These are phyloP conservation scores for Quercus variabilis DNA, from an alignment of 306 rosid genomes.

Conservation along the genomic window DNA sequence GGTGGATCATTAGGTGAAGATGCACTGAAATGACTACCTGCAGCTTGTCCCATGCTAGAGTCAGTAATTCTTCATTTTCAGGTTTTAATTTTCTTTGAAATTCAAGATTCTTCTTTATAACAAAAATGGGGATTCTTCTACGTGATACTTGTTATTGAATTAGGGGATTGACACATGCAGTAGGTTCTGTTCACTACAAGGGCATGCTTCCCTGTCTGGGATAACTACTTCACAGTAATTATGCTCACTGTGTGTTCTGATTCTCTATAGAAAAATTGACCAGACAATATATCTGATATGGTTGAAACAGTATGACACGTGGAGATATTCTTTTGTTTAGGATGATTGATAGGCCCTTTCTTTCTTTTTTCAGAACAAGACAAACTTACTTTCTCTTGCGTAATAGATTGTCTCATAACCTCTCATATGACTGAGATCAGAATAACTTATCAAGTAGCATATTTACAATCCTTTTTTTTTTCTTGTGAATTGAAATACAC, in stretches of 20 bases:
- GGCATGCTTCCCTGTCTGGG: neutral
- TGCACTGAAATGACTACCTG: conserved; percentile 45
- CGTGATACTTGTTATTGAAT: neutral
- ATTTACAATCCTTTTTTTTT: conserved; percentile 1
- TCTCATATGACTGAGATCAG: neutral
- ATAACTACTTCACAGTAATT: neutral
- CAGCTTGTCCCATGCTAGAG: conserved; percentile 56
- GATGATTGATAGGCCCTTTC: neutral
- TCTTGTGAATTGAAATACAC: conserved; percentile 6
- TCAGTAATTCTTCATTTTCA: conserved; percentile 61
- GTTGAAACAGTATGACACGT: neutral
- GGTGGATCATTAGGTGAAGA: conserved; percentile 71
- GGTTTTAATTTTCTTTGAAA: conserved; percentile 34
- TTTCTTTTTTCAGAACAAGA: neutral
- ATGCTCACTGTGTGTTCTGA: neutral
- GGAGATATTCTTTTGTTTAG: neutral
- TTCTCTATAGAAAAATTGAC: neutral
- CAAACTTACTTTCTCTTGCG: neutral
- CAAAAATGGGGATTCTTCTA: neutral
- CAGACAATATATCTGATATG: neutral
- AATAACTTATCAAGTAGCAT: neutral
- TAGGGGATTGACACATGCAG: too few relatives aligned
- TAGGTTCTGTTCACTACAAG: too few relatives aligned
- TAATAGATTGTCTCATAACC: neutral
- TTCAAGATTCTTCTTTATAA: conserved; percentile 18